Conservation (phyloP, 805 yeast genomes). For the Monosporozyma aerobia region DNA sequence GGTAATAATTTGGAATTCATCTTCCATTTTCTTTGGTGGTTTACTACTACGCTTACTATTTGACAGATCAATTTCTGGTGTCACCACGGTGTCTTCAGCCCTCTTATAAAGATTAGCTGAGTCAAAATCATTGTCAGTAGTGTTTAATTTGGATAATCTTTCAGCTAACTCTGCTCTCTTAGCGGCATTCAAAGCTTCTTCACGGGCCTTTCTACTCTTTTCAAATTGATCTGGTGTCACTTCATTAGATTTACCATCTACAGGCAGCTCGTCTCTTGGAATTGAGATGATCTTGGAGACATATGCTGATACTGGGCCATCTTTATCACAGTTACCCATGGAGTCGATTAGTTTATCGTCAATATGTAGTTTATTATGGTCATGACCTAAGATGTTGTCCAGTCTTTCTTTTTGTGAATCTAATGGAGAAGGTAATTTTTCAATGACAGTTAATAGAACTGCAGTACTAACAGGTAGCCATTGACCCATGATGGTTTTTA, state of each 20-base stretch:
- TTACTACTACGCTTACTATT: conserved; percentile 2
- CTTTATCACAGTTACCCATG: conserved; percentile 58
- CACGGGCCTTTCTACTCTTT: conserved; percentile 54
- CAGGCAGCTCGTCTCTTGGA: conserved; percentile 73
- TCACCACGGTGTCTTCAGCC: conserved; percentile 19
- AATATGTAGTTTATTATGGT: conserved; percentile 28
- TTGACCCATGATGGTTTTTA: conserved; percentile 69
- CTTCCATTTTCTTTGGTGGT: conserved; percentile 4
- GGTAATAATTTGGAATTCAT: conserved; percentile 14
- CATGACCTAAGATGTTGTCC: conserved; percentile 47
- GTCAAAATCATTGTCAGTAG: conserved; percentile 6
- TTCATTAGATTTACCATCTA: conserved; percentile 32
- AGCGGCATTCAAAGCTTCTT: conserved; percentile 60
- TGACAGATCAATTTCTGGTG: conserved; percentile 16
- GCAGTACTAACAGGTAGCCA: conserved; percentile 94
- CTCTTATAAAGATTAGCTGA: conserved; percentile 15
- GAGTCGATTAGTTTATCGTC: conserved; percentile 42
- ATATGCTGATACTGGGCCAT: conserved; percentile 63
- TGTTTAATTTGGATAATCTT: conserved; percentile 13
- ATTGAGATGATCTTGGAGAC: conserved; percentile 85
- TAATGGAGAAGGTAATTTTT: conserved; percentile 75
- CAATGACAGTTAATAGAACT: conserved; percentile 72
- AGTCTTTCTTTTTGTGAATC: conserved; percentile 66
- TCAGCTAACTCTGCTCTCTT: conserved; percentile 38
- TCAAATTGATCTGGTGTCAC: conserved; percentile 51